Evolutionary conservation across 2,329 filamentous ascomycete species (phyloP), one percentile per base, ranked within the genome.

Genomic region (Stromatinia cepivora): DNA sequence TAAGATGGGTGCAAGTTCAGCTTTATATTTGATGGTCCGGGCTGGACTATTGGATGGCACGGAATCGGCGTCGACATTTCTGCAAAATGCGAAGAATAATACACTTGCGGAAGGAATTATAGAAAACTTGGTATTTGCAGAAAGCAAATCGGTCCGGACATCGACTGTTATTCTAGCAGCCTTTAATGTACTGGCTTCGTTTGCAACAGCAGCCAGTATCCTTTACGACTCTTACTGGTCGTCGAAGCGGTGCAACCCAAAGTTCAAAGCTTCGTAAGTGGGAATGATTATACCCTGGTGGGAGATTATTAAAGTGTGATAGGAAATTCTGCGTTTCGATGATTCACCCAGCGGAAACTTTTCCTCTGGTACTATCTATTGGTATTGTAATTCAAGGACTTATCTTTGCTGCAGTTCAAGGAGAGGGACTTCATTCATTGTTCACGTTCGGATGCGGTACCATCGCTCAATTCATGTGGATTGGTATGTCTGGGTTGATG

Each of bases 121-220:
- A 69, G 48, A 74, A 46, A 74, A 74, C 42, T 71, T 79, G 58
- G 72, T 77, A 9, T 79, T 79, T 71, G 76, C 75, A 52, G 74
- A 78, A 67, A 78, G 76, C 71, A 87, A 84, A 75, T 88, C 86
- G 46, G 82, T 88, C 74, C 82, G 88, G 73, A 87, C 85, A 25
- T 88, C 87, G 34, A 86, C 86, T 56, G 84, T 89, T 69, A 86
- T 89, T 70, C 81, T 90, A 67, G 84, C 87, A 48, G 79, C 82
- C 68, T 88, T 89, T 80, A 90, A 90, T 77, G 82, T 86, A 31
- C 76, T 88, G 66, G 85, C 85, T 25, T 86, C 87, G 6, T 83
- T 87, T 69, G 81, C 82, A 25, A 87, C 86, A 9, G 84, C 85
- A 13, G 72, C 81, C 36, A 86, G 86, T 36, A 88, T 90, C 66